Evolutionary conservation across 805 yeast genomes (phyloP).

Genomic region (Suhomyces vadensis): DNA sequence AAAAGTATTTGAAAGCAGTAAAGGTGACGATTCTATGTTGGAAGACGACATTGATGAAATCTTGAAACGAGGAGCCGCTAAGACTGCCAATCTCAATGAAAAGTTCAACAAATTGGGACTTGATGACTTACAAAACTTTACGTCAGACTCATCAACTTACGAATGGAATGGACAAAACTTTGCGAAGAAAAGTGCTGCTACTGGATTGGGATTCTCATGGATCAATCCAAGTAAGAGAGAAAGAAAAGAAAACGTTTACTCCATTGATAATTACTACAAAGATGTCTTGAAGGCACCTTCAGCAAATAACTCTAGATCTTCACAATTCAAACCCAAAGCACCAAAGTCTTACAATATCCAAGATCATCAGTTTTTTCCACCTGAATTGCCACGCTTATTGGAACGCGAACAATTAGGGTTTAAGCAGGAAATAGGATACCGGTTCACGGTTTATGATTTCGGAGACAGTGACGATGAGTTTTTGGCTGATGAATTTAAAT

Average conservation of each 20-base stretch:
- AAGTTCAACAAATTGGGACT: slow-evolving; percentile 84
- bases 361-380: slow-evolving; percentile 74
- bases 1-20: slow-evolving; percentile 65
- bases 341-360: slow-evolving; percentile 66
- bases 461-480: slow-evolving; percentile 56
- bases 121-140: slow-evolving; percentile 90
- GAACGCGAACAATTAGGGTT: slow-evolving; percentile 66
- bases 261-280: slow-evolving; percentile 73
- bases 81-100: slow-evolving; percentile 74
- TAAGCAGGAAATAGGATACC: slow-evolving; percentile 59
- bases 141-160: slow-evolving; percentile 85
- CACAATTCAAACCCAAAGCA: slow-evolving; percentile 44
- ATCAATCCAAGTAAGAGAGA: slow-evolving; percentile 76
- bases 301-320: slow-evolving; percentile 21
- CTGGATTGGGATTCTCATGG: slow-evolving; percentile 51
- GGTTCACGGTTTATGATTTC: slow-evolving; percentile 59
- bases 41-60: slow-evolving; percentile 83
- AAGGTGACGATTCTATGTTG: slow-evolving; percentile 28
- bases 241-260: slow-evolving; percentile 75
- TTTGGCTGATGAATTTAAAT: slow-evolving; percentile 48
- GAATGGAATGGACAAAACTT: slow-evolving; percentile 95
- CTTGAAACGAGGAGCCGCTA: slow-evolving; percentile 75
- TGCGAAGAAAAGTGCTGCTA: slow-evolving; percentile 53
- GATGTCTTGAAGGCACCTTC: slow-evolving; percentile 55
- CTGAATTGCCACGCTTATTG: slow-evolving; percentile 50